Base-by-base conservation (phyloP, 192 early-diverging fungal genomes). In the Coemansia sp. region DNA sequence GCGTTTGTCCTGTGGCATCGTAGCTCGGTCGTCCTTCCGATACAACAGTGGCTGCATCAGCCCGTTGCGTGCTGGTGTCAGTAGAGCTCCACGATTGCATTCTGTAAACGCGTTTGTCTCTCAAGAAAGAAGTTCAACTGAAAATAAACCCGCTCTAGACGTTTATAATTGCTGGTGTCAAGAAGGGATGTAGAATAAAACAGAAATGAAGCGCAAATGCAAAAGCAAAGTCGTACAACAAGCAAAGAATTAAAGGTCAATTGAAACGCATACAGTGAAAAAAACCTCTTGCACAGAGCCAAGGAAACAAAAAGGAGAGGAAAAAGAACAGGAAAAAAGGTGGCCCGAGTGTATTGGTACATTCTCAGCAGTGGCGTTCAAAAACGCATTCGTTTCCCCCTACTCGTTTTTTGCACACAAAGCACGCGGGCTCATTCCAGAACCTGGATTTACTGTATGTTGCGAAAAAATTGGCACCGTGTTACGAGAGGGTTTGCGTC, bases 21-120 rank as follows among this genome's bases (percentile, higher is more conserved):
- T 65, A 64, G 36, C 72, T 75, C 8, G 63, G 66, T 13, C 62
- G 52, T 2, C 62, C 72, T 37, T 57, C 59, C 22, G 72, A 65
- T 11, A 23, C 55, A 2, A 55, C 56, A n/a, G 72, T 64, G 25
- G 44, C 50, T 1, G 58, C 66, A 4, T 65, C 55, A 25, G 57
- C 40, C 31, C 38, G 25, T 40, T 66, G 50, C 45, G 63, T 29
- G 20, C 48, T 57, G 15, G 55, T 34, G 31, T 57, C 61, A 31
- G 38, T 30, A 20, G 52, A 29, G 52, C n/a, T 54, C 52, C 52
- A 54, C 27, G 52, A 54, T 33, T 54, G 52, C 52, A 54, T 54
- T 48, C 8, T 47, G 4, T 42, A 10, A 8, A 20, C 45, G 45
- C 9, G 20, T 48, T 11, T 6, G n/a, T n/a, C n/a, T 48, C 23